phyloP scores from a whole-genome alignment of 148 eudicot species.

The Pouteria glomerata region DNA sequence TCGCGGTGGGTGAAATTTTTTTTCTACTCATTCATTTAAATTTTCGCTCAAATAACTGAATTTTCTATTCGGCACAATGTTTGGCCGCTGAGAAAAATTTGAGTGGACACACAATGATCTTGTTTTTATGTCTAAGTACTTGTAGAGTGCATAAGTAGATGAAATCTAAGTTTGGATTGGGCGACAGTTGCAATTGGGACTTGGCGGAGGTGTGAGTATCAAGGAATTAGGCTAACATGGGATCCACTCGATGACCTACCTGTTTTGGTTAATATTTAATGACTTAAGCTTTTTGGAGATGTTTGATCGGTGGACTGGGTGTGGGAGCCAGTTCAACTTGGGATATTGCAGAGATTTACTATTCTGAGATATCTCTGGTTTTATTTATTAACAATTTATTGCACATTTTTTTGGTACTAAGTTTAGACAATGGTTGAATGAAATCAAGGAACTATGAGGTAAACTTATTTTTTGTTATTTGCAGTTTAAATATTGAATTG shows the following conservation, averaged over 20 bases:
- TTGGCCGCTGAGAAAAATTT: not conserved
- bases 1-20: constrained; percentile 50
- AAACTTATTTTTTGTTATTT: not conserved
- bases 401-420: not conserved
- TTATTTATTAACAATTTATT: not conserved
- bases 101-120: not conserved
- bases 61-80: not conserved
- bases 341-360: not conserved
- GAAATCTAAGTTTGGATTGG: no score
- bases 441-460: not conserved
- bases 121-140: not conserved
- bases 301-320: not conserved
- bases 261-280: not conserved
- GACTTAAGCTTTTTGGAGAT: not conserved
- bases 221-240: no score
- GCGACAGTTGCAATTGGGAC: no score
- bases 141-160: no score
- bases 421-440: not conserved
- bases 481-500: not conserved
- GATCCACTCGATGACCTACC: not conserved
- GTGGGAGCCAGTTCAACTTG: not conserved
- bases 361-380: not conserved
- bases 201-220: no score
- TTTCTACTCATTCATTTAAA: not conserved
- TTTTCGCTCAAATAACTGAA: not conserved